A percentile compares a stretch with the other conserved stretches of the same genome.
Conservation (phyloP, 2,329 filamentous ascomycete genomes). For the Fusarium pseudocircinatum region DNA sequence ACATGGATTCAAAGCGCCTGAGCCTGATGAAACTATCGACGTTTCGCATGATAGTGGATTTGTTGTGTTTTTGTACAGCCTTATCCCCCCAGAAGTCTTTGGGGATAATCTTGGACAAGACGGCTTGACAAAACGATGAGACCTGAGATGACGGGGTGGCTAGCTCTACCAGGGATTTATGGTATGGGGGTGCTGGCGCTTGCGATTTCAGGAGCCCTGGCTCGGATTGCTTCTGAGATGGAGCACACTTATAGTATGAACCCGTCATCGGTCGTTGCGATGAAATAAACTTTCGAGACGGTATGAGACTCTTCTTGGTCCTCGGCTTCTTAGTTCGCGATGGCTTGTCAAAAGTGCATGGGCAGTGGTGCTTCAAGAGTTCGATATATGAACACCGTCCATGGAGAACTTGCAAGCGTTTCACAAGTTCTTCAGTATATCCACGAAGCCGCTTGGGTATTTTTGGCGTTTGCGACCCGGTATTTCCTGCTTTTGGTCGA, state of each 20-base stretch:
- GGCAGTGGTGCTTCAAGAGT: slow-evolving; percentile 84
- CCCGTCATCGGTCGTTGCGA: neutral
- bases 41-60: slow-evolving; percentile 67
- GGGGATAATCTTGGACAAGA: slow-evolving; percentile 77
- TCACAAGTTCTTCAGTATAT: slow-evolving; percentile 65
- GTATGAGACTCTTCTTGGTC: neutral
- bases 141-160: slow-evolving; percentile 75
- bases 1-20: slow-evolving; percentile 82
- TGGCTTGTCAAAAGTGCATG: slow-evolving; percentile 51
- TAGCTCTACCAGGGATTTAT: slow-evolving; percentile 67
- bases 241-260: slow-evolving; percentile 22
- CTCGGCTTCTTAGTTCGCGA: slow-evolving; percentile 1
- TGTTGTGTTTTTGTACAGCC: slow-evolving; percentile 66
- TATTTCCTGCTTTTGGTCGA: slow-evolving; percentile 17
- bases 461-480: slow-evolving; percentile 40
- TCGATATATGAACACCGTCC: slow-evolving; percentile 80
- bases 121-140: slow-evolving; percentile 87
- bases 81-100: slow-evolving; percentile 76
- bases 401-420: slow-evolving; percentile 76
- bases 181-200: slow-evolving; percentile 7
- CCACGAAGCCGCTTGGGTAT: slow-evolving; percentile 77
- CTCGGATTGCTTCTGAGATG: slow-evolving; percentile 5
- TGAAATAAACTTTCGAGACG: slow-evolving; percentile 1
- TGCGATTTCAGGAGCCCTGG: slow-evolving; percentile 12
- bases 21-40: slow-evolving; percentile 82